Base-by-base conservation (phyloP, 495 filamentous ascomycete species). In the Neurospora hispaniola region DNA sequence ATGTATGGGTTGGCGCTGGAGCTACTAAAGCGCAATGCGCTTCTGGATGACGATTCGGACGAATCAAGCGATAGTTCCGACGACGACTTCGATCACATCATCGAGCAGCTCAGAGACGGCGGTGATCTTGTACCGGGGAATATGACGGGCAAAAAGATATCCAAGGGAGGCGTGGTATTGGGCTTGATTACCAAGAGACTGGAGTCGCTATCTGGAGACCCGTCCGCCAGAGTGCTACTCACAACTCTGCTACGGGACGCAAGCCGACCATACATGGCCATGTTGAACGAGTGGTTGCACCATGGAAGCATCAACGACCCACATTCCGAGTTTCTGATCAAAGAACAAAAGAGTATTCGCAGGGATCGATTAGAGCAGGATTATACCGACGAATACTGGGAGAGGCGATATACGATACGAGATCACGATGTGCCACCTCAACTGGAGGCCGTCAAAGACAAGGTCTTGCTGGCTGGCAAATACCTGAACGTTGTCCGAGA, bases 361-460 rank as follows among this genome's bases (percentile, higher is more conserved):
- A 88, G 96, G 23, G 96, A 98, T 77, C 88, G 91, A 76, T 83
- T 99, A 12, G 94, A 98, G 78, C 90, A 97, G 77, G 96, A 99
- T 81, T 99, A 98, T 76, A 98, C 94, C 0, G 96, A 99, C 78
- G 96, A 98, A 76, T 99, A 99, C 80, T 99, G 96, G 96, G 96
- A 98, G 78, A 94, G 97, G 80, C 87, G 96, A 72, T 99, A 99
- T 76, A 97, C 94, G 14, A 93, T 98, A 73, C 89, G 96, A 54
- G 92, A 97, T 59, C 87, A 92, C 62, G 94, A 96, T 71, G 90
- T 98, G 14, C 96, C 96, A 4, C 95, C 96, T 14, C 96, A 99
- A 79, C 87, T 99, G 7, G 93, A 96, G 76, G 90, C 85, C 71
- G 93, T 98, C 71, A 95, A 93, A 76, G 94, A 97, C 72, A 98